Evolutionary conservation across 2,329 filamentous ascomycete genomes (phyloP), one percentile per base, ranked within the genome.

Genomic region (Hypoxylon sp.): DNA sequence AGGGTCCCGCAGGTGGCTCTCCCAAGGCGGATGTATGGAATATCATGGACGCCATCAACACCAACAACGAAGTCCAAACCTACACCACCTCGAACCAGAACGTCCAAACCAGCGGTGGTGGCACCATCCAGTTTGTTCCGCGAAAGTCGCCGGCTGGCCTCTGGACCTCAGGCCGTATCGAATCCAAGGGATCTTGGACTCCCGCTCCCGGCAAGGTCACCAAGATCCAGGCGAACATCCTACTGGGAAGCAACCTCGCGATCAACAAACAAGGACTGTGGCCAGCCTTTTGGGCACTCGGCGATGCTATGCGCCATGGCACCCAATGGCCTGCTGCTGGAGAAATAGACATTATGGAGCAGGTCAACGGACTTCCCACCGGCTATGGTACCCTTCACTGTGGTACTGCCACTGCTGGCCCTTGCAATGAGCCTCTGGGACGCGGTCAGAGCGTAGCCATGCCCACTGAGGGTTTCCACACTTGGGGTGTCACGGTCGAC

Each of bases 211-310:
- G 85, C 67, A 82, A 81, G 65, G 72, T 83, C 31, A 87, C 84
- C 21, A 77, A 81, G 44, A 77, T 85, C 29, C 82, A 87, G 65
- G 81, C 82, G 3, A 75, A 76, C 24, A 77, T 88, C 50, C 82
- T 85, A 37, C 79, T 87, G 51, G 87, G 84, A 11, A 72, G 72
- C 65, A 82, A 82, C 75, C 46, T 75, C 1, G 37, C 59, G 17
- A 53, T 55, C 19, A 74, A 75, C 47, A 85, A 87, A 76, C 80
- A 87, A 70, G 87, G 87, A 3, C 80, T 88, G 54, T 89, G 86
- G 87, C 86, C 87, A 0, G 87, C 87, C 0, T 88, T 88, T 72
- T 89, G 86, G 86, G 79, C 87, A 67, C 80, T 88, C 15, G 86
- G 87, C 44, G 81, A 87, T 54, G 75, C 81, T 10, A 79, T 85